phyloP scores from a whole-genome alignment of 2,329 filamentous ascomycete genomes.

The Eutypa lata region DNA sequence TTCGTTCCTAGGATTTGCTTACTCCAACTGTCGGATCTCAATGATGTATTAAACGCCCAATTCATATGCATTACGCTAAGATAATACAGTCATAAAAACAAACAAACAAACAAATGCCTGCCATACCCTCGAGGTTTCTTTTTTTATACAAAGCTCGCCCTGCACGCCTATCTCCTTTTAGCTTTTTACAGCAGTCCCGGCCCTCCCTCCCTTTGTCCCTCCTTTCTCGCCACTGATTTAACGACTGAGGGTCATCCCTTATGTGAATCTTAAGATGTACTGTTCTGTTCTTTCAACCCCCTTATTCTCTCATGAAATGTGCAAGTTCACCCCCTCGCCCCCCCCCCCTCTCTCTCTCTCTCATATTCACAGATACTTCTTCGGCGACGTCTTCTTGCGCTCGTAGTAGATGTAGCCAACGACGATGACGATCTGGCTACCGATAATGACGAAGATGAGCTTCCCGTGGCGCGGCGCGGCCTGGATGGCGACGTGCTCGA shows the following conservation, averaged over 20 bases:
- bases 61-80: neutral
- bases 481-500: constrained; percentile 44
- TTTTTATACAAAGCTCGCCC: constrained; percentile 13
- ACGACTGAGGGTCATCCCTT: too few relatives aligned
- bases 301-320: neutral
- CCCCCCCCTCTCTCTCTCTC: too few relatives aligned
- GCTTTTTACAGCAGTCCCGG: constrained; percentile 14
- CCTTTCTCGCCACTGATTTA: too few relatives aligned
- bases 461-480: constrained; percentile 47
- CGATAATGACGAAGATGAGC: constrained; percentile 68
- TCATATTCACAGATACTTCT: constrained; percentile 74
- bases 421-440: constrained; percentile 69
- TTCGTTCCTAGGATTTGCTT: too few relatives aligned
- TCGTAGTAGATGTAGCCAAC: constrained; percentile 76
- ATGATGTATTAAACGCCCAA: neutral
- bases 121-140: too few relatives aligned
- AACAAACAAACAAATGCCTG: neutral
- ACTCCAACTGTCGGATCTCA: too few relatives aligned
- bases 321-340: constrained; percentile 1
- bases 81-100: constrained; percentile 6
- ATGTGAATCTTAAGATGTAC: too few relatives aligned
- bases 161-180: too few relatives aligned
- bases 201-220: neutral
- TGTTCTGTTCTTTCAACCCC: too few relatives aligned
- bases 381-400: constrained; percentile 73